These are phyloP conservation scores for Starmerella geochares DNA, from an alignment of 805 yeast genomes.

Conservation along the genomic window DNA sequence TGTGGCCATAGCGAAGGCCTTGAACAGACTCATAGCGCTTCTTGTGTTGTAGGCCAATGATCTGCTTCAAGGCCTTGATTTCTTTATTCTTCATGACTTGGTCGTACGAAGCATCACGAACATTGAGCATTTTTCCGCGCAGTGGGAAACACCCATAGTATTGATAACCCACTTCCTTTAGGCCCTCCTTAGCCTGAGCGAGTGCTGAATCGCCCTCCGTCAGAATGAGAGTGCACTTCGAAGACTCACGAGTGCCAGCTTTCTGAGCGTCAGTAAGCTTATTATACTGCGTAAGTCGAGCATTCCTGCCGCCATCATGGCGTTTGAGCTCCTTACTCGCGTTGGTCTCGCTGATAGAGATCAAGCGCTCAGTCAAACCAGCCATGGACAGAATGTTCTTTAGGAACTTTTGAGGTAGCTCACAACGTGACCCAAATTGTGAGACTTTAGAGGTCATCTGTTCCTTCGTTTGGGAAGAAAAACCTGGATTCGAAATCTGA, in stretches of 20 bases:
- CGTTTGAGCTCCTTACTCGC: slow-evolving; percentile 80
- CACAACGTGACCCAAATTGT: slow-evolving; percentile 80
- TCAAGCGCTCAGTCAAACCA: slow-evolving; percentile 55
- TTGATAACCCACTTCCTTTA: slow-evolving; percentile 91
- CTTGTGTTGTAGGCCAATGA: slow-evolving; percentile 90
- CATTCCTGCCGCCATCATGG: slow-evolving; percentile 65
- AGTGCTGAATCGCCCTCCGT: slow-evolving; percentile 97
- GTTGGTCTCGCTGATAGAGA: slow-evolving; percentile 76
- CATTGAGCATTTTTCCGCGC: slow-evolving; percentile 89
- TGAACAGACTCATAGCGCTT: slow-evolving; percentile 65
- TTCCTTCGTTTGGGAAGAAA: slow-evolving; percentile 95
- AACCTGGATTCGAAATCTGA: slow-evolving; percentile 90
- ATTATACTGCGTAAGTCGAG: slow-evolving; percentile 76
- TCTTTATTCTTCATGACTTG: slow-evolving; percentile 88
- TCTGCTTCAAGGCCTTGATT: slow-evolving; percentile 88
- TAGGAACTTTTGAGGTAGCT: slow-evolving; percentile 67
- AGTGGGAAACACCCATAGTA: slow-evolving; percentile 90
- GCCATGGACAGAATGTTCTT: slow-evolving; percentile 57
- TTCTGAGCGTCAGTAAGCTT: slow-evolving; percentile 91
- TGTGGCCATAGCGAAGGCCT: slow-evolving; percentile 82
- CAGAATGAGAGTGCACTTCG: slow-evolving; percentile 80
- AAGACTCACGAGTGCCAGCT: slow-evolving; percentile 90
- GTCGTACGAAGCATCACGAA: slow-evolving; percentile 93
- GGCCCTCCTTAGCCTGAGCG: slow-evolving; percentile 83
- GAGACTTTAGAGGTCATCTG: slow-evolving; percentile 80